These are phyloP conservation scores for Eragrostis tef DNA, from an alignment of 202 grass and related monocot species.

Conservation along the genomic window DNA sequence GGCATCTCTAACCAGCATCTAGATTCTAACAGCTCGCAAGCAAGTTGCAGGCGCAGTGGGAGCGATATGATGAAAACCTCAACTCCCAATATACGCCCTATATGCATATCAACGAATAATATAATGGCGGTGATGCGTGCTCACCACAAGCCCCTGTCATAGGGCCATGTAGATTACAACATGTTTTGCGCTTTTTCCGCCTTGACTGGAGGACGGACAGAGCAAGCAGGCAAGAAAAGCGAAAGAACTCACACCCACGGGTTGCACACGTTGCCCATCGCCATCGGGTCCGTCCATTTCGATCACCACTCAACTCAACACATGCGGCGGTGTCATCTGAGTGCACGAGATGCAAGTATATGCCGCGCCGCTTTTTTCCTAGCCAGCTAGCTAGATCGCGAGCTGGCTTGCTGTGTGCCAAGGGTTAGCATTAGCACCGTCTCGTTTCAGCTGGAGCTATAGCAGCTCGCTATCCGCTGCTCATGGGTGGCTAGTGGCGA, in stretches of 20 bases:
- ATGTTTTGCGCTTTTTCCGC: not conserved
- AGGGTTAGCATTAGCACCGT: not conserved
- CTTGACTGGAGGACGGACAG: conserved; percentile 4
- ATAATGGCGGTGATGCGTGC: not conserved
- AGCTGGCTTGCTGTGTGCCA: not conserved
- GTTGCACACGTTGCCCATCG: not conserved
- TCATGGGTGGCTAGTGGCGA: not conserved
- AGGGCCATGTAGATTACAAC: not conserved
- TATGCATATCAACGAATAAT: not conserved
- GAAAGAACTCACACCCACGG: not conserved
- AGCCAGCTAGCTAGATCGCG: not conserved
- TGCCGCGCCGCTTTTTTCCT: not conserved
- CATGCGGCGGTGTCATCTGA: not conserved
- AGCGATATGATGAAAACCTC: not conserved
- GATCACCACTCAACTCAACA: not conserved
- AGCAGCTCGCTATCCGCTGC: not conserved
- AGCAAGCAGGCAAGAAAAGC: no score
- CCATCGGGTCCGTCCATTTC: not conserved
- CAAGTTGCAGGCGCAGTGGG: not conserved
- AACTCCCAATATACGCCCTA: not conserved
- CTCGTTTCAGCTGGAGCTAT: no score
- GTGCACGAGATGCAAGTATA: not conserved
- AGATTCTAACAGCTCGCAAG: not conserved
- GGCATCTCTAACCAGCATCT: not conserved
- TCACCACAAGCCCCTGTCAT: conserved; percentile 25